phyloP scores from a whole-genome alignment of 31 red algal genomes.

The Endocladia muricata region DNA sequence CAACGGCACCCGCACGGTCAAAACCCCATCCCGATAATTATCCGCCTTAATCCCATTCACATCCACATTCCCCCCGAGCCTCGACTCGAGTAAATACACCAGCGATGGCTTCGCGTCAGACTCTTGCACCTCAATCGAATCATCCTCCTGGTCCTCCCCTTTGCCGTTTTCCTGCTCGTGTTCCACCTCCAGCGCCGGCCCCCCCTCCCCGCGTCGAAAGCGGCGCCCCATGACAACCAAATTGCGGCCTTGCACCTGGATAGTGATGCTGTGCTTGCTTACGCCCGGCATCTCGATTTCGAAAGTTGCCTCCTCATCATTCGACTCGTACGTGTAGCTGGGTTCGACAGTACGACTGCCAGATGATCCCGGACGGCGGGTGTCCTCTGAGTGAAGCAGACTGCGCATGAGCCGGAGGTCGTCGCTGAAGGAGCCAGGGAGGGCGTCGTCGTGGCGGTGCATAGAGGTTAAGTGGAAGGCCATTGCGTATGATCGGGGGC shows the following conservation, averaged over 20 bases:
- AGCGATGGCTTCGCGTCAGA: too few relatives aligned
- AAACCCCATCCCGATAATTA: not conserved
- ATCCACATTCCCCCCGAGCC: not conserved
- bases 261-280: not conserved
- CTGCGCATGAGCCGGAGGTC: not conserved
- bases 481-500: too few relatives aligned
- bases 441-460: too few relatives aligned
- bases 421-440: not conserved
- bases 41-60: not conserved
- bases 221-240: not conserved
- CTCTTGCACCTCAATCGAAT: too few relatives aligned
- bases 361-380: not conserved
- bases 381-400: not conserved
- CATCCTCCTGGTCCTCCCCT: not conserved
- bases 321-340: not conserved
- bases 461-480: too few relatives aligned
- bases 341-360: not conserved
- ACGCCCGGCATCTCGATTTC: conserved; percentile 6
- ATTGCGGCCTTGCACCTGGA: not conserved
- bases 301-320: not conserved
- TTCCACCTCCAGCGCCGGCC: not conserved
- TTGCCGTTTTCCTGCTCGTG: not conserved
- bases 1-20: not conserved
- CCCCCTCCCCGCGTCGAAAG: not conserved
- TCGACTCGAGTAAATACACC: not conserved